phyloP scores from a whole-genome alignment of 2,329 filamentous ascomycete species.

The Trichoderma koningii region DNA sequence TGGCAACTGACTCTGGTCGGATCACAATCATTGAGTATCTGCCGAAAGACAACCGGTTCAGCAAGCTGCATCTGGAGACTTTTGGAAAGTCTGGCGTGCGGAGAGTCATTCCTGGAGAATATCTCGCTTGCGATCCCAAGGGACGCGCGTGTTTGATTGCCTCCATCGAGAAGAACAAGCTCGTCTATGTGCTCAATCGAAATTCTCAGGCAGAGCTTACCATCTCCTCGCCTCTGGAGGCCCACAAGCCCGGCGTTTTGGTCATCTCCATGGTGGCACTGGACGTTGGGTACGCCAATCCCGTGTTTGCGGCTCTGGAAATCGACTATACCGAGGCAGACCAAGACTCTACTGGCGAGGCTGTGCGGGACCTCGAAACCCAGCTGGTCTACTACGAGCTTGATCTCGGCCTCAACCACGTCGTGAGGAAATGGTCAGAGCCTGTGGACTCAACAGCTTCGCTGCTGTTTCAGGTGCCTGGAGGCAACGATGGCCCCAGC shows the following conservation, averaged over 20 bases:
- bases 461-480: slow-evolving; percentile 91
- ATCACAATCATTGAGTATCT: slow-evolving; percentile 94
- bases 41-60: slow-evolving; percentile 81
- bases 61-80: slow-evolving; percentile 89
- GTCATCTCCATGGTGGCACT: slow-evolving; percentile 86
- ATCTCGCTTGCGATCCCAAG: slow-evolving; percentile 92
- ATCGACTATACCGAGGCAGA: slow-evolving; percentile 91
- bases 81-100: slow-evolving; percentile 97
- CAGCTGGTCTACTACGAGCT: slow-evolving; percentile 96
- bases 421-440: slow-evolving; percentile 95
- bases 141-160: slow-evolving; percentile 93
- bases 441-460: slow-evolving; percentile 87
- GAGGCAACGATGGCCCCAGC: slow-evolving; percentile 89
- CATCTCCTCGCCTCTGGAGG: slow-evolving; percentile 95
- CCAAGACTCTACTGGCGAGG: slow-evolving; percentile 83
- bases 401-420: slow-evolving; percentile 93
- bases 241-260: slow-evolving; percentile 87
- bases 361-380: slow-evolving; percentile 80
- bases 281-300: slow-evolving; percentile 96
- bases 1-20: slow-evolving; percentile 92
- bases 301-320: slow-evolving; percentile 92
- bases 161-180: slow-evolving; percentile 97
- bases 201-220: slow-evolving; percentile 93
- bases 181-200: slow-evolving; percentile 96
- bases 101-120: slow-evolving; percentile 92